Evolutionary conservation across 345 rosid genomes (phyloP), one percentile per base, ranked within the genome.

Genomic region (Adansonia digitata): DNA sequence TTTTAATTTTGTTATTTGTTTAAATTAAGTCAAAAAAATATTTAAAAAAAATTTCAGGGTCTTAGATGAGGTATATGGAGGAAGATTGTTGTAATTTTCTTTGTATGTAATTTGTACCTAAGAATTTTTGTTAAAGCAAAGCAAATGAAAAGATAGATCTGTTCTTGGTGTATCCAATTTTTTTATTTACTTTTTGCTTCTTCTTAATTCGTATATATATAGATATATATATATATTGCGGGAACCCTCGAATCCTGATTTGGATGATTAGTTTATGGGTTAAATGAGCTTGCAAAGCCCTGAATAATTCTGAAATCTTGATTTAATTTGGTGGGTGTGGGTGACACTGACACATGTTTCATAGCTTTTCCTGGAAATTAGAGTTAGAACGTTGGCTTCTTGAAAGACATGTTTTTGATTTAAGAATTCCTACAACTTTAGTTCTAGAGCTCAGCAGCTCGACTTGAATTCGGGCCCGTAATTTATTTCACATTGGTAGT

Each of bases 91-190:
- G n/a, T n/a, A n/a, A 78, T 71, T 80, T 81, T 34, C 31, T 20
- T 60, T 87, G 83, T 80, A 80, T 75, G 81, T 81, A 86, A 81
- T 72, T 84, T 73, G 82, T 74, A 85, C 59, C 80, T 83, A 86
- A 83, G 81, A 77, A 42, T 75, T 84, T 77, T 82, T 43, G 49
- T 65, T 29, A 12, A 31, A 31, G 76, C 51, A 78, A 83, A 75
- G 24, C 24, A 18, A 79, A 71, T 17, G 45, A 73, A 51, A 52
- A 66, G n/a, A 26, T 26, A 34, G 46, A 56, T 34, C 4, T 55
- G n/a, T 51, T 24, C 14, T 34, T 24, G 6, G 5, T 7, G 15
- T 60, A 26, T n/a, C n/a, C n/a, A n/a, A n/a, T n/a, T n/a, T n/a
- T n/a, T n/a, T n/a, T n/a, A n/a, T n/a, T n/a, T n/a, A n/a, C n/a